A percentile compares a stretch with the other conserved stretches of the same genome.
Evolutionary conservation across 2,329 filamentous ascomycete genomes (phyloP).

Genomic region (Fusarium xyrophilum): DNA sequence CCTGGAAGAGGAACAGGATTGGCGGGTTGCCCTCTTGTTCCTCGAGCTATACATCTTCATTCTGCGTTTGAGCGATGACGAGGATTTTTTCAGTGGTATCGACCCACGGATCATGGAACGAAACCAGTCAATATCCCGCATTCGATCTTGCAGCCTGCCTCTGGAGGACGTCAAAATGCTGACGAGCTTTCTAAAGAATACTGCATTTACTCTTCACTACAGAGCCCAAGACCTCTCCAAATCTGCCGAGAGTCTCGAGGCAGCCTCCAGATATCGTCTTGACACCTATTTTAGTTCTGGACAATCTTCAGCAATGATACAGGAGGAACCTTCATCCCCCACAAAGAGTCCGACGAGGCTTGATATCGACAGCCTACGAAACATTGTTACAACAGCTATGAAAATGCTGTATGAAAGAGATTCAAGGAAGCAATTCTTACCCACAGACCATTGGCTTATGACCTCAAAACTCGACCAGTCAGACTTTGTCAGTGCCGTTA

Average conservation of each 20-base stretch:
- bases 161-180: constrained; percentile 75
- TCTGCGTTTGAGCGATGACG: constrained; percentile 90
- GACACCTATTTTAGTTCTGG: constrained; percentile 42
- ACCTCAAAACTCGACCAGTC: constrained; percentile 86
- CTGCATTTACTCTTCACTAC: constrained; percentile 89
- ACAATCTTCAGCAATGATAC: not conserved
- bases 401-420: constrained; percentile 93
- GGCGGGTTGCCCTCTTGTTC: constrained; percentile 88
- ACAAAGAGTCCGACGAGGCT: constrained; percentile 49
- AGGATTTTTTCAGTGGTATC: constrained; percentile 82
- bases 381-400: constrained; percentile 79
- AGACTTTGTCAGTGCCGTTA: constrained; percentile 84
- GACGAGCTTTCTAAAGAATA: constrained; percentile 85
- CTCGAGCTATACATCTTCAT: constrained; percentile 94
- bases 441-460: constrained; percentile 92
- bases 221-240: constrained; percentile 69
- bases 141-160: constrained; percentile 71
- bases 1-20: constrained; percentile 63
- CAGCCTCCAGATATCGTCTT: constrained; percentile 38
- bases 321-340: not conserved
- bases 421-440: constrained; percentile 84
- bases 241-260: constrained; percentile 33
- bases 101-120: constrained; percentile 49
- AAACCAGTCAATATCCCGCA: constrained; percentile 54
- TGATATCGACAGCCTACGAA: constrained; percentile 78